Evolutionary conservation across 345 rosid species (phyloP), one percentile per base, ranked within the genome.

Genomic region (Carallia pectinifolia): DNA sequence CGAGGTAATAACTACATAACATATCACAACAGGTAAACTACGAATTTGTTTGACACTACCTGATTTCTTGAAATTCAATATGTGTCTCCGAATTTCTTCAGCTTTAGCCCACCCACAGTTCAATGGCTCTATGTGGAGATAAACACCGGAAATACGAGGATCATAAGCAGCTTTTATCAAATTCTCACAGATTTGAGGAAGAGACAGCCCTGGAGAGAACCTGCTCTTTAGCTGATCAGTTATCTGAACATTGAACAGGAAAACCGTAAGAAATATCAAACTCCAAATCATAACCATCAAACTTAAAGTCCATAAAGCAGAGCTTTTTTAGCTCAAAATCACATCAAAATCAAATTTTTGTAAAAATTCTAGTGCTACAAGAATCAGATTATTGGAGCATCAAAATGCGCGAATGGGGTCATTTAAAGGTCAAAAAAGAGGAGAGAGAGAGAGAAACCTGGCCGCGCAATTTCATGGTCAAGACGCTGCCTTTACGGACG

Each of bases 81-180:
- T 82, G 70, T 91, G 95, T 71, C 97, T 85, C 34, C 90, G 87
- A 65, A 94, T 88, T 82, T 94, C 97, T 78, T 94, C 96, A 59
- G 88, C 96, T 72, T 91, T 94, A 33, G 86, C 98, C 98, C 98
- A 94, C 0, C 98, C 98, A 64, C 98, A 94, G 64, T 82, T 80
- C 74, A 94, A 76, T 53, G 93, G 75, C 56, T 94, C 97, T 72
- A 91, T 87, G 58, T 94, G 93, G 71, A 94, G 96, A 82, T 94
- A 94, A 36, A 88, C 65, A 73, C 97, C 98, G 30, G 87, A 84
- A 72, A 94, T 81, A 64, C 98, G 96, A 76, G 98, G 96, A 84
- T 94, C 97, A 73, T 90, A 91, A 0, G 97, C 93, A 17, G 97
- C 97, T 84, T 94, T 94, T 67, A 83, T 64, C 6, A 94, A 82